Evolutionary conservation across 768 basidiomycete species (phyloP).

Genomic region (Lyophyllum decastes): DNA sequence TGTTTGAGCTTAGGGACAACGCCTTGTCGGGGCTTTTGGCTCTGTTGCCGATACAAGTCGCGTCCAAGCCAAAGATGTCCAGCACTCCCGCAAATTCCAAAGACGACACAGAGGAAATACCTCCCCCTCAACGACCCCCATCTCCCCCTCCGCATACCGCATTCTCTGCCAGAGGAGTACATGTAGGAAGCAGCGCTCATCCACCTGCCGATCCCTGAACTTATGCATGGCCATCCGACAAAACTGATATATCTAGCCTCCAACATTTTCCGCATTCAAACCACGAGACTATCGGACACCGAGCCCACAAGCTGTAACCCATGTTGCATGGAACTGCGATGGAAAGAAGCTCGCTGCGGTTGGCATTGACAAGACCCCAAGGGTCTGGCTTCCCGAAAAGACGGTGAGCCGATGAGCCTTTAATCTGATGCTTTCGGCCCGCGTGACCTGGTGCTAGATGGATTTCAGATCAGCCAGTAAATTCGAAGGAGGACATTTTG

Average conservation of each 20-base stretch:
- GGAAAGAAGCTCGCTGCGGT: conserved; percentile 81
- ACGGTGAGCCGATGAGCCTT: conserved; percentile 49
- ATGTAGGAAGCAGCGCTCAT: conserved; percentile 51
- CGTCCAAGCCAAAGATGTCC: conserved; percentile 12
- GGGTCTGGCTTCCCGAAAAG: conserved; percentile 81
- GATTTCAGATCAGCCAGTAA: conserved; percentile 65
- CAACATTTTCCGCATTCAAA: conserved; percentile 79
- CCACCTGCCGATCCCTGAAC: conserved; percentile 13
- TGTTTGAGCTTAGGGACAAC: neutral
- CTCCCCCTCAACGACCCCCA: conserved; percentile 59
- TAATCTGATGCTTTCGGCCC: neutral
- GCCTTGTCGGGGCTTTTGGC: conserved; percentile 1
- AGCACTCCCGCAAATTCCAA: conserved; percentile 27
- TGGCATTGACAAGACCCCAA: conserved; percentile 75
- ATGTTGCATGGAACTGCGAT: conserved; percentile 85
- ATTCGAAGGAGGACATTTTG: conserved; percentile 72
- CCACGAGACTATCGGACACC: conserved; percentile 73
- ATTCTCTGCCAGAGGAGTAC: conserved; percentile 68
- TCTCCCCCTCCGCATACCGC: conserved; percentile 75
- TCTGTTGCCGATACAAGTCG: conserved; percentile 1
- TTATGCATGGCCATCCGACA: conserved; percentile 10
- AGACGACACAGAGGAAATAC: conserved; percentile 61
- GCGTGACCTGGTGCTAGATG: conserved; percentile 46
- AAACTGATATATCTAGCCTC: conserved; percentile 47
- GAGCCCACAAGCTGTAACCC: conserved; percentile 66